Conservation (phyloP, 2,329 filamentous ascomycete species). For the Penicillium sumatraense region DNA sequence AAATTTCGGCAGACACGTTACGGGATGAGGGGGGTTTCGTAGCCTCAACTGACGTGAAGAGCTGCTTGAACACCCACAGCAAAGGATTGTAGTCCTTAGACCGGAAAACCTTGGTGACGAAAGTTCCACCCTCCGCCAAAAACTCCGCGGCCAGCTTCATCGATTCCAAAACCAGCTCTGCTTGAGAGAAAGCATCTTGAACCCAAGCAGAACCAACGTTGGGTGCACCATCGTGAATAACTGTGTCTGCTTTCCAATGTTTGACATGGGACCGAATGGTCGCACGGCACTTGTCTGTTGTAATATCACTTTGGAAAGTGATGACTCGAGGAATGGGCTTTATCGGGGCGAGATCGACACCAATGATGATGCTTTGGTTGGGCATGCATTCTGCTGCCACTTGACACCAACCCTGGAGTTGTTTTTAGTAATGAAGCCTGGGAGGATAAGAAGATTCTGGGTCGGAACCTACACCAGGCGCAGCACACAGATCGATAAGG, state of each 20-base stretch:
- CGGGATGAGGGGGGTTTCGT: constrained; percentile 95
- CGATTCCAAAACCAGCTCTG: constrained; percentile 85
- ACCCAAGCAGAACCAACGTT: constrained; percentile 98
- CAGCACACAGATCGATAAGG: constrained; percentile 94
- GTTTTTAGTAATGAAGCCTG: constrained; percentile 24
- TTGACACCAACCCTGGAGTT: constrained; percentile 79
- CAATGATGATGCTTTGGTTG: constrained; percentile 83
- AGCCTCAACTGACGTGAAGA: constrained; percentile 93
- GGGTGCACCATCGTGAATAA: constrained; percentile 94
- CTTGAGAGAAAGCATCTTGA: constrained; percentile 97
- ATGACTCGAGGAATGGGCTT: constrained; percentile 94
- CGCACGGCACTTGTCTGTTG: constrained; percentile 90
- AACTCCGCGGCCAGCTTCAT: constrained; percentile 96
- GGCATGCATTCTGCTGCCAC: constrained; percentile 97
- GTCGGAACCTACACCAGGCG: constrained; percentile 73
- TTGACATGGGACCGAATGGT: constrained; percentile 90
- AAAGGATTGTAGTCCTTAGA: constrained; percentile 96
- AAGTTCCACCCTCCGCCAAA: constrained; percentile 82
- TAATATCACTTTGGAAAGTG: constrained; percentile 97
- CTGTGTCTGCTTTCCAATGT: constrained; percentile 93
- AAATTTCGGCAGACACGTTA: constrained; percentile 97
- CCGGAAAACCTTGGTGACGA: constrained; percentile 96
- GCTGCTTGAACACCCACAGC: constrained; percentile 96
- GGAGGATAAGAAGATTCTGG: background rate
- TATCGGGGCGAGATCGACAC: constrained; percentile 92